These are phyloP conservation scores for Fistulinella prunicolor DNA, from an alignment of 768 basidiomycete genomes.

Conservation along the genomic window DNA sequence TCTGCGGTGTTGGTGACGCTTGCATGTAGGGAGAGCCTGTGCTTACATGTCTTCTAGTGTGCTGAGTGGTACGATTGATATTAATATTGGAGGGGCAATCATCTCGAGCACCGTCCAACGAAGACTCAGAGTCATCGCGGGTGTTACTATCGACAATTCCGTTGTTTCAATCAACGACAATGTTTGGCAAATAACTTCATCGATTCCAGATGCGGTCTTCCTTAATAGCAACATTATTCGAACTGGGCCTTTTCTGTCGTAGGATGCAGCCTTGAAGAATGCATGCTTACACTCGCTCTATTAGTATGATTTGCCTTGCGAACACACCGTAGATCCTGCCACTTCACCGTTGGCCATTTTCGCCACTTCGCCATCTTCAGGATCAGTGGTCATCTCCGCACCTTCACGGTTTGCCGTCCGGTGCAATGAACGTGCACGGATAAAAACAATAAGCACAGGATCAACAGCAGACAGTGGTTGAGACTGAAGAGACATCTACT, in stretches of 20 bases:
- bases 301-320: conserved; percentile 40
- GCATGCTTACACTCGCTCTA: conserved; percentile 36
- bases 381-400: conserved; percentile 20
- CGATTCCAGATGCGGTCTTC: conserved; percentile 19
- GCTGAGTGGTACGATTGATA: conserved; percentile 71
- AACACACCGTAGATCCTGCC: conserved; percentile 30
- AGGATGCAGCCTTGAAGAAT: conserved; percentile 32
- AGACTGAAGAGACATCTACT: too few relatives aligned
- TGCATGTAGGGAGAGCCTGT: background rate
- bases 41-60: conserved; percentile 40
- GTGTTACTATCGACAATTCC: conserved; percentile 37
- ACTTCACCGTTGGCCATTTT: too few relatives aligned
- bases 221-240: conserved; percentile 5
- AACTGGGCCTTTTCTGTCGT: background rate
- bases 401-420: conserved; percentile 20
- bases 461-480: conserved; percentile 31
- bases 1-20: conserved; percentile 23
- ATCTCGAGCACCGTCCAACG: conserved; percentile 49
- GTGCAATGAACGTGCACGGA: conserved; percentile 37
- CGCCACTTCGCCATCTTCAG: too few relatives aligned
- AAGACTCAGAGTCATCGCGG: conserved; percentile 15
- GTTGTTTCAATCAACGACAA: conserved; percentile 45
- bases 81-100: conserved; percentile 70
- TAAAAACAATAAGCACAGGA: conserved; percentile 32
- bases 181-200: conserved; percentile 42